Percentiles rank a stretch among this genome's conserved stretches.
Conservation (phyloP, 371 early-diverging fungal genomes). For the Phascolomyces articulosus region DNA sequence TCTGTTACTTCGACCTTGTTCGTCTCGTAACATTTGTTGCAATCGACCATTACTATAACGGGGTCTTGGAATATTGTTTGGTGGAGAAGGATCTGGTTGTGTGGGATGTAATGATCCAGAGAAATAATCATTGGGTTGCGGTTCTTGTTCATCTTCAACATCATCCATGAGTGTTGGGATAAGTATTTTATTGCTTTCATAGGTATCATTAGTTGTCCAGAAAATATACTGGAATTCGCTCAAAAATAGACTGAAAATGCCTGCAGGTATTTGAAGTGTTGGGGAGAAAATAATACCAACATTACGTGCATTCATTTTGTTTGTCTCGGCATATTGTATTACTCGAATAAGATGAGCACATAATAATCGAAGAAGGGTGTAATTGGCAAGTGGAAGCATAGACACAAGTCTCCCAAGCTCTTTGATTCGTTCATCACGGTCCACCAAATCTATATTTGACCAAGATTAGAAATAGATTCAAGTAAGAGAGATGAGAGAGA, state of each 20-base stretch:
- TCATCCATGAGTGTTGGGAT: not conserved
- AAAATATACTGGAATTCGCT: slow-evolving; percentile 90
- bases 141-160: not conserved
- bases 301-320: slow-evolving; percentile 95
- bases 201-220: slow-evolving; percentile 57
- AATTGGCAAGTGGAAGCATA: slow-evolving; percentile 83
- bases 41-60: not conserved
- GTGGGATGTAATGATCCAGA: slow-evolving; percentile 4
- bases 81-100: not conserved
- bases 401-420: slow-evolving; percentile 83
- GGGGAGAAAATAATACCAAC: slow-evolving; percentile 95
- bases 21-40: slow-evolving; percentile 3
- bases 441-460: slow-evolving; percentile 58
- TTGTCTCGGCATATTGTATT: slow-evolving; percentile 77
- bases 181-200: not conserved
- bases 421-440: slow-evolving; percentile 70
- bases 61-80: not conserved
- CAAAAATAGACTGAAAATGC: slow-evolving; percentile 86
- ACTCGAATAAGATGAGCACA: slow-evolving; percentile 89
- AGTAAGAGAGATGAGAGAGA: not conserved
- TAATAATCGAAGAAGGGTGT: slow-evolving; percentile 84
- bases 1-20: slow-evolving; percentile 31
- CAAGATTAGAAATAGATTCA: not conserved
- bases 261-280: slow-evolving; percentile 89
- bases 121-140: not conserved